Percentiles rank a stretch among this genome's conserved stretches.
phyloP scores from a whole-genome alignment of 305 asterid genomes.

The Fraxinus angustifolia region DNA sequence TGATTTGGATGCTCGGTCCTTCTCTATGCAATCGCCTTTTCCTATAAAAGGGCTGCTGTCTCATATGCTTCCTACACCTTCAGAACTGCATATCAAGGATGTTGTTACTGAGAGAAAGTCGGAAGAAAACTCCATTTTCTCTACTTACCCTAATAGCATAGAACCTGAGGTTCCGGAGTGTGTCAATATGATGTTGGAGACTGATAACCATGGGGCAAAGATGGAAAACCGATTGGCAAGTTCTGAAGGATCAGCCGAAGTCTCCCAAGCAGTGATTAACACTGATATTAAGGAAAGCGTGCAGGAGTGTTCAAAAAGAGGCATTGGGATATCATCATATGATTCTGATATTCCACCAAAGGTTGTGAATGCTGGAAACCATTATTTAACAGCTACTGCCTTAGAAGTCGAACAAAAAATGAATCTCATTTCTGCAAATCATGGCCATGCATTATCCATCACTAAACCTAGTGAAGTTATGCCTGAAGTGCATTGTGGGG shows the following conservation, averaged over 20 bases:
- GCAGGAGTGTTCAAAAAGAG: slow-evolving; percentile 28
- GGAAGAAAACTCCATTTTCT: slow-evolving; percentile 29
- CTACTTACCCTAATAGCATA: slow-evolving; percentile 30
- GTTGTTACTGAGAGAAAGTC: slow-evolving; percentile 36
- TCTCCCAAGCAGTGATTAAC: slow-evolving; percentile 50
- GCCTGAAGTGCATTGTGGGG: slow-evolving; percentile 30
- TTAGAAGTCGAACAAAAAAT: slow-evolving; percentile 29
- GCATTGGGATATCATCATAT: slow-evolving; percentile 33
- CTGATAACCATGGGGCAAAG: slow-evolving; percentile 35
- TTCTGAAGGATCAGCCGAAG: slow-evolving; percentile 76
- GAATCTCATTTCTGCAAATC: slow-evolving; percentile 27
- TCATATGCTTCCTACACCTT: slow-evolving; percentile 26
- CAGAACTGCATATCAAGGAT: slow-evolving; percentile 26
- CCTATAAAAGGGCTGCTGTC: slow-evolving; percentile 26
- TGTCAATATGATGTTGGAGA: slow-evolving; percentile 31
- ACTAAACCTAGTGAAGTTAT: slow-evolving; percentile 18
- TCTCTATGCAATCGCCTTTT: slow-evolving; percentile 34
- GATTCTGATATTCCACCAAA: slow-evolving; percentile 36
- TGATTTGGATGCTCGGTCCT: slow-evolving; percentile 37
- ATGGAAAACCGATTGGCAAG: slow-evolving; percentile 52
- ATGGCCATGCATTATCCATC: slow-evolving; percentile 19
- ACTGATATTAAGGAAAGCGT: slow-evolving; percentile 28
- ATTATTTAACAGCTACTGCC: slow-evolving; percentile 15
- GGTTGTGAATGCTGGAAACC: slow-evolving; percentile 32
- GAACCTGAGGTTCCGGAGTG: slow-evolving; percentile 41